These are phyloP conservation scores for Paracoccidioides brasiliensis DNA, from an alignment of 2,329 filamentous ascomycete species.

Conservation along the genomic window DNA sequence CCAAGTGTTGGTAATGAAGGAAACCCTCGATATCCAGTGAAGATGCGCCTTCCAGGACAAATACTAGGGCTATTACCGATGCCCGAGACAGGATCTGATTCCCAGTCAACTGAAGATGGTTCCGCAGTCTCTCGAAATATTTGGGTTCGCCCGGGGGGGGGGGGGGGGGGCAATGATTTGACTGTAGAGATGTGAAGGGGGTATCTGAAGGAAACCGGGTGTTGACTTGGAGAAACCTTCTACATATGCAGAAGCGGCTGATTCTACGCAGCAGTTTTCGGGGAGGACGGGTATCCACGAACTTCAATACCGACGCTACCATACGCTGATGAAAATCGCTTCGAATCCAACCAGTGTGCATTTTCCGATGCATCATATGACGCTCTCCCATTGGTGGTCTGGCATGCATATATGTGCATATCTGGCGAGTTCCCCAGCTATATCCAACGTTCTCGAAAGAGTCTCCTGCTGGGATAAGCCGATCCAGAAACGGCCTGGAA, in stretches of 20 bases:
- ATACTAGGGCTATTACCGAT: constrained; percentile 13
- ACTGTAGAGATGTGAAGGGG: constrained; percentile 60
- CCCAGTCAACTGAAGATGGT: not conserved
- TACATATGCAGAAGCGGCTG: constrained; percentile 13
- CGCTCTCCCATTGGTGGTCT: no score
- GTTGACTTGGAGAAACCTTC: constrained; percentile 19
- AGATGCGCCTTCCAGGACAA: constrained; percentile 15
- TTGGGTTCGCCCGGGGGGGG: no score
- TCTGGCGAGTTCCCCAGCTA: no score
- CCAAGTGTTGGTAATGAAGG: constrained; percentile 27
- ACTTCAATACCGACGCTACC: no score
- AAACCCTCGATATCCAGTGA: constrained; percentile 20
- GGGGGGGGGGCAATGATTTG: constrained; percentile 66
- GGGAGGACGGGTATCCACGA: not conserved
- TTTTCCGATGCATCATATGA: no score
- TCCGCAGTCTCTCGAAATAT: constrained; percentile 22
- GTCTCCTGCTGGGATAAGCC: no score
- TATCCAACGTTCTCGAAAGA: no score
- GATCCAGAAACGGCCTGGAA: no score
- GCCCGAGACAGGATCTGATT: not conserved
- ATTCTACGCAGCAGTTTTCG: not conserved
- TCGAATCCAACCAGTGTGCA: no score
- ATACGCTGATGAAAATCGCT: no score
- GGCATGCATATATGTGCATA: not conserved
- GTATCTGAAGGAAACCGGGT: constrained; percentile 44